Conservation (phyloP, 2,329 filamentous ascomycete genomes). For the Aspergillus bombycis region DNA sequence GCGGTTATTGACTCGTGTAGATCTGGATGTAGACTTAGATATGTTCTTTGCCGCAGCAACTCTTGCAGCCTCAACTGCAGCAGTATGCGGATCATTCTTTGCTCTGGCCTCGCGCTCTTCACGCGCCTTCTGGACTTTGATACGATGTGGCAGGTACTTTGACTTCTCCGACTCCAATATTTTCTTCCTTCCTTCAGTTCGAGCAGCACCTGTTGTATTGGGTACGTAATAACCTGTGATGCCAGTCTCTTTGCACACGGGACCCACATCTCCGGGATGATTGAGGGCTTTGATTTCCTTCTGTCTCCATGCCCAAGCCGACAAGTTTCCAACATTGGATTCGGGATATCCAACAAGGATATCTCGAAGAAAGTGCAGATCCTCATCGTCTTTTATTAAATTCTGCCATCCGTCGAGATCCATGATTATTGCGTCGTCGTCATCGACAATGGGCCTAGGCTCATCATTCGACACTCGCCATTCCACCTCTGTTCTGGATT, state of each 20-base stretch:
- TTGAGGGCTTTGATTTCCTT: constrained; percentile 73
- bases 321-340: constrained; percentile 59
- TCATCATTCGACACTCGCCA: constrained; percentile 63
- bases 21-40: constrained; percentile 86
- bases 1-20: constrained; percentile 93
- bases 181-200: constrained; percentile 92
- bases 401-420: constrained; percentile 74
- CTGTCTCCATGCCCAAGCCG: constrained; percentile 71
- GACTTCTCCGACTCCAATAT: constrained; percentile 97
- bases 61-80: constrained; percentile 71
- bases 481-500: constrained; percentile 55
- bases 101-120: constrained; percentile 82
- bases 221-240: constrained; percentile 78
- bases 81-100: constrained; percentile 64
- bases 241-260: constrained; percentile 55
- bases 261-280: constrained; percentile 57
- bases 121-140: constrained; percentile 88
- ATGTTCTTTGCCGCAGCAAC: constrained; percentile 78
- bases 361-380: constrained; percentile 60
- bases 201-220: constrained; percentile 80
- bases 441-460: constrained; percentile 67
- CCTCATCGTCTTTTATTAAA: constrained; percentile 70
- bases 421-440: constrained; percentile 65
- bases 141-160: constrained; percentile 95
- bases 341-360: constrained; percentile 52